These are phyloP conservation scores for Ceratobasidium sp. DNA, from an alignment of 1,284 basidiomycete genomes.

Conservation along the genomic window DNA sequence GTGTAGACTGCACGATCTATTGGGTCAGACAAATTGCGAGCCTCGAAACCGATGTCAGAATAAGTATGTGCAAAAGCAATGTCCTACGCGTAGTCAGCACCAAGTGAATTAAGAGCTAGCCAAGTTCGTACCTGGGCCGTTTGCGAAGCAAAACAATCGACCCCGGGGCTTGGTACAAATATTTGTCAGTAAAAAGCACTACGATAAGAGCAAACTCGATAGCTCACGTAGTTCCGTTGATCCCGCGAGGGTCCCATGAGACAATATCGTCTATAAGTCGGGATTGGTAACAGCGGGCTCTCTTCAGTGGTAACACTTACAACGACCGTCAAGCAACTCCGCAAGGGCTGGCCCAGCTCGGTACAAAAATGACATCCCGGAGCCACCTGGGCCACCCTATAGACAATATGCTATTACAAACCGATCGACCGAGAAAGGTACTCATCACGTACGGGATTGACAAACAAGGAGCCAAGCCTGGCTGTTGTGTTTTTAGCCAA, in stretches of 20 bases:
- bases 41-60: slow-evolving; percentile 49
- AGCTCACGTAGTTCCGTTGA: slow-evolving; percentile 51
- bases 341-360: slow-evolving; percentile 51
- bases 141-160: slow-evolving; percentile 51
- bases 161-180: slow-evolving; percentile 48
- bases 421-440: not conserved
- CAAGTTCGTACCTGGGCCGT: slow-evolving; percentile 48
- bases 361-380: slow-evolving; percentile 51
- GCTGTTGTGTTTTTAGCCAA: slow-evolving; percentile 43
- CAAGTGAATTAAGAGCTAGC: not conserved
- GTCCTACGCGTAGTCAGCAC: slow-evolving; percentile 40
- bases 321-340: slow-evolving; percentile 51
- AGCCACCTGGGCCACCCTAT: slow-evolving; percentile 45
- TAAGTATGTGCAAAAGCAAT: slow-evolving; percentile 50
- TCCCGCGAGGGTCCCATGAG: slow-evolving; percentile 53
- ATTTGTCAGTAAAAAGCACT: not conserved
- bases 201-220: not conserved
- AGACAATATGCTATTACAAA: not conserved
- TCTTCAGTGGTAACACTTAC: slow-evolving; percentile 48
- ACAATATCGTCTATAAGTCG: slow-evolving; percentile 47
- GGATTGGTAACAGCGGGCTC: not conserved
- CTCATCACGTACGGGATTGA: slow-evolving; percentile 45
- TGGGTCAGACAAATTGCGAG: slow-evolving; percentile 50
- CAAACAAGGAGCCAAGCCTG: slow-evolving; percentile 44
- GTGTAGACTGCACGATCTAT: slow-evolving; percentile 48